phyloP scores from a whole-genome alignment of 2,329 filamentous ascomycete species.

The Tolypocladium amazonense region DNA sequence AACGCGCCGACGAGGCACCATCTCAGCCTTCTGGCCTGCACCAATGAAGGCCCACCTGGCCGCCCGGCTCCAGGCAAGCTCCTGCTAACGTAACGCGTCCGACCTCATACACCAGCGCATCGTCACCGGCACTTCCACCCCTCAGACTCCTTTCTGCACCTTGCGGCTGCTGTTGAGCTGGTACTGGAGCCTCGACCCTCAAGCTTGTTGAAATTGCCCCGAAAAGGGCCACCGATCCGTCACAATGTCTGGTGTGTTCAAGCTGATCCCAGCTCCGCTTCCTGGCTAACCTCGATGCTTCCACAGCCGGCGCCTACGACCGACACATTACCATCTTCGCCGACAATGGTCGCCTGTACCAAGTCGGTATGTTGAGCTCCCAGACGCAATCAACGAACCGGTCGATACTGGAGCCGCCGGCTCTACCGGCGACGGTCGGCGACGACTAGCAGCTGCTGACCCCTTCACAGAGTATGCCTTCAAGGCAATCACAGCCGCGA shows the following conservation, averaged over 20 bases:
- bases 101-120: constrained; percentile 11
- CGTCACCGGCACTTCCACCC: constrained; percentile 2
- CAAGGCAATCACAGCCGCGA: constrained; percentile 98
- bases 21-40: constrained; percentile 19
- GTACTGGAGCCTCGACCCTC: not conserved
- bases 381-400: not conserved
- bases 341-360: constrained; percentile 93
- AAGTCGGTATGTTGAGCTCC: constrained; percentile 73
- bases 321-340: constrained; percentile 99
- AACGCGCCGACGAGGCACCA: constrained; percentile 14
- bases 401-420: not conserved
- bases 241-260: constrained; percentile 42
- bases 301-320: constrained; percentile 68
- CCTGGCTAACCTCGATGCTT: constrained; percentile 15
- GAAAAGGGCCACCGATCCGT: constrained; percentile 12
- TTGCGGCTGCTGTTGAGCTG: not conserved
- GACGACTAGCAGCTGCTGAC: not conserved
- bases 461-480: constrained; percentile 84
- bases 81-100: constrained; percentile 37
- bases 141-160: constrained; percentile 3
- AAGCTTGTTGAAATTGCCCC: constrained; percentile 2
- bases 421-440: not conserved
- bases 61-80: constrained; percentile 34
- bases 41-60: constrained; percentile 18
- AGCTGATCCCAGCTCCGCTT: constrained; percentile 3